Conservation (phyloP, 1,284 basidiomycete genomes). For the Ceratobasidium sp. region DNA sequence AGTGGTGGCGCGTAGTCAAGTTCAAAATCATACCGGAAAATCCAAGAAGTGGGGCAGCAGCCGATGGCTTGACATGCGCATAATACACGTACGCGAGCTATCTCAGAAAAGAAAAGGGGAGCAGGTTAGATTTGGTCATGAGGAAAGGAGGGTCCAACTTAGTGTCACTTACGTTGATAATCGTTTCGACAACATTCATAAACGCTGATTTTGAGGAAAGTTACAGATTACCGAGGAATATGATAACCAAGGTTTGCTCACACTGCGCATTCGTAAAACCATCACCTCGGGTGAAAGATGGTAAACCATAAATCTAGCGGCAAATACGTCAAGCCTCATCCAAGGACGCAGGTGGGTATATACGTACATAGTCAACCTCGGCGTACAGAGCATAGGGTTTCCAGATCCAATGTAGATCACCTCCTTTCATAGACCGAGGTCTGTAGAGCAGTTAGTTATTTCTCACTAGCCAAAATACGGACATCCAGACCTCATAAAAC, state of each 20-base stretch:
- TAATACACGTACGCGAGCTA: slow-evolving; percentile 78
- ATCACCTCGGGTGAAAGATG: slow-evolving; percentile 71
- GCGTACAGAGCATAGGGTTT: slow-evolving; percentile 83
- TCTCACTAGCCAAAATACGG: not conserved
- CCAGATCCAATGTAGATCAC: slow-evolving; percentile 92
- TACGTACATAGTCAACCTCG: slow-evolving; percentile 72
- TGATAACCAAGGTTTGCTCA: slow-evolving; percentile 56
- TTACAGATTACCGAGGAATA: slow-evolving; percentile 11
- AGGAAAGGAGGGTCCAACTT: not conserved
- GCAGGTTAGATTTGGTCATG: not conserved
- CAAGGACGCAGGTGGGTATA: slow-evolving; percentile 14
- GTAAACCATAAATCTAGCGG: slow-evolving; percentile 77
- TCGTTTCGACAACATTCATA: slow-evolving; percentile 84
- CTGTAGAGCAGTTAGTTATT: slow-evolving; percentile 54
- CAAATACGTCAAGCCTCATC: slow-evolving; percentile 1
- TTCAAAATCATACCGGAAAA: slow-evolving; percentile 58
- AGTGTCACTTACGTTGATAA: slow-evolving; percentile 67
- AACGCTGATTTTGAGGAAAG: slow-evolving; percentile 64
- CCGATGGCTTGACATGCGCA: slow-evolving; percentile 70
- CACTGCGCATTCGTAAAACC: slow-evolving; percentile 93
- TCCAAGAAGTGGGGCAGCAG: slow-evolving; percentile 79
- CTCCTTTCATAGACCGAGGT: slow-evolving; percentile 77
- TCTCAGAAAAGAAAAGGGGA: not conserved
- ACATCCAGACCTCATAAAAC: slow-evolving; percentile 71
- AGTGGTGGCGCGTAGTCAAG: slow-evolving; percentile 1